Base-by-base conservation (phyloP, 805 yeast genomes). In the Pichia gijzeniarum region DNA sequence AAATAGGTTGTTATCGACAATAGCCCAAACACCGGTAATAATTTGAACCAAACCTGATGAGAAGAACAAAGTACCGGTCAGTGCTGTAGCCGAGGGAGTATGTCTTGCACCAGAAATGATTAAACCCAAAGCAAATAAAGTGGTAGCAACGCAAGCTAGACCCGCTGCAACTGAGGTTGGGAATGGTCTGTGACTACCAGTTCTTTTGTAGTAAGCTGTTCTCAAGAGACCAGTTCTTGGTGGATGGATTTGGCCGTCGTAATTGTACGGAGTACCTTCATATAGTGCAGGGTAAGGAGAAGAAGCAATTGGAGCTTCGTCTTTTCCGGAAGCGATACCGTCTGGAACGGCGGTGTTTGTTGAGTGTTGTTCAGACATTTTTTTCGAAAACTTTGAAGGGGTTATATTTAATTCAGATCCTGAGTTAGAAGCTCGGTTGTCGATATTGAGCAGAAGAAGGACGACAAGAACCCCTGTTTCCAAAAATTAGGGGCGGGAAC, bases 151-250 rank as follows among this genome's bases (percentile, higher is more conserved):
- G 2, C 72, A 65, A 12, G 65, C 62, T 36, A 75, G 61, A 17
- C 81, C 81, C 21, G 75, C 63, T 2, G 79, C 71, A 21, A 76
- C 70, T 3, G 80, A 73, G 43, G 72, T 69, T 38, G 72, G 76
- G 49, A 65, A 70, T 47, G 66, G 71, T 55, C 79, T 72, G 41
- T 62, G 57, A 16, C 52, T 47, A 30, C 51, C 47, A 5, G 80
- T 71, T 46, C 68, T 62, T 18, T 70, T 64, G 48, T 77, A 73
- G 47, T 65, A 60, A 45, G 68, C 71, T 14, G 73, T 71, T 56
- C 70, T 68, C 51, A 75, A 58, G 25, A 51, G 48, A 43, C 66
- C 67, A 14, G 67, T 62, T 52, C 73, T 58, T 39, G 74, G 74
- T 42, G 69, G 71, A 38, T 66, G 58, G 5, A 68, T 57, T 41